Evolutionary conservation across 2,329 filamentous ascomycete genomes (phyloP).

Genomic region (Penicillium verrucosum): DNA sequence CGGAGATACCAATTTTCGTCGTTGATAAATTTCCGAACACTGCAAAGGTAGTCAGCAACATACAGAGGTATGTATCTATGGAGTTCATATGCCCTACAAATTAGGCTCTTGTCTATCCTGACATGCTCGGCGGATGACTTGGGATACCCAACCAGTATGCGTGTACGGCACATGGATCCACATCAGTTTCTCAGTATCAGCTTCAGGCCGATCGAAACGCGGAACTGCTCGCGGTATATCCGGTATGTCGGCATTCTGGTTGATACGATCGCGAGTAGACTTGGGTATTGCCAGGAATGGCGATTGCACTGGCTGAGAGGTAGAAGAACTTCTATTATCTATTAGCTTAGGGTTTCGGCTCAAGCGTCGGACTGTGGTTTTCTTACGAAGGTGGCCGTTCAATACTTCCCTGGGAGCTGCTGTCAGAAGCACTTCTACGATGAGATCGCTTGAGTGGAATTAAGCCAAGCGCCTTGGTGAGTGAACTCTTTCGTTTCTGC

Average conservation of each 20-base stretch:
- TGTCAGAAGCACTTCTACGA: constrained; percentile 14
- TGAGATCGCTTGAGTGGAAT: constrained; percentile 7
- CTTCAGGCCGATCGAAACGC: constrained; percentile 33
- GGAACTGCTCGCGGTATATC: constrained; percentile 28
- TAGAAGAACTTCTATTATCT: constrained; percentile 7
- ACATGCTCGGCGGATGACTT: constrained; percentile 22
- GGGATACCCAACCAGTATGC: constrained; percentile 22
- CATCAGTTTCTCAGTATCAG: constrained; percentile 33
- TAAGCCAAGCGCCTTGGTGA: constrained; percentile 11
- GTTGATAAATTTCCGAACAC: constrained; percentile 36
- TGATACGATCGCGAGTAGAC: constrained; percentile 24
- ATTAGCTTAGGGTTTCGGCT: neutral
- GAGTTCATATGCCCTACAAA: constrained; percentile 10
- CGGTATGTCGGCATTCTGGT: constrained; percentile 17
- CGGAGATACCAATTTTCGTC: constrained; percentile 38
- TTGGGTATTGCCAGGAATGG: constrained; percentile 25
- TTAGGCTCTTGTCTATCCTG: constrained; percentile 26
- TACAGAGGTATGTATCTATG: no score
- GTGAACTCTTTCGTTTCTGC: constrained; percentile 5
- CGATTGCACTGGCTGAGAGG: constrained; percentile 21
- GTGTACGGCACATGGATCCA: constrained; percentile 38
- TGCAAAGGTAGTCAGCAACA: constrained; percentile 25
- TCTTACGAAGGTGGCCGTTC: constrained; percentile 21
- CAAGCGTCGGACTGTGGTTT: neutral
- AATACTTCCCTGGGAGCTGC: constrained; percentile 15